A percentile compares a stretch with the other conserved stretches of the same genome.
Evolutionary conservation across 169 alveolate species (phyloP).

Genomic region (Theileria parva): DNA sequence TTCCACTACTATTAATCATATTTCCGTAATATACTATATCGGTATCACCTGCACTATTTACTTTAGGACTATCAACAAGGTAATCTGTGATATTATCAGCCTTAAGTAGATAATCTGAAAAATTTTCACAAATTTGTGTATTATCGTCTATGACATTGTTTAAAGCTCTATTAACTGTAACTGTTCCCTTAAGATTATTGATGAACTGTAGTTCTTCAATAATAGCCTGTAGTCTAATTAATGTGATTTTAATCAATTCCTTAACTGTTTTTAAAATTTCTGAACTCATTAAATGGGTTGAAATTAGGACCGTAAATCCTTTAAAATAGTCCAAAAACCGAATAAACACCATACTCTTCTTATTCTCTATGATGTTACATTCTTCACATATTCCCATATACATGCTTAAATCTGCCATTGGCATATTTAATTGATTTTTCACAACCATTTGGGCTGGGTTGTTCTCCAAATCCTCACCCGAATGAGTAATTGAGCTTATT

Average conservation of each 20-base stretch:
- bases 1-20: neutral
- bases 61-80: neutral
- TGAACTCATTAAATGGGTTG: slow-evolving; percentile 13
- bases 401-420: neutral
- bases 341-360: slow-evolving; percentile 25
- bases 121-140: slow-evolving; percentile 6
- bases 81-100: neutral
- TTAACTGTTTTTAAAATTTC: slow-evolving; percentile 3
- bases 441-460: neutral
- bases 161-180: neutral
- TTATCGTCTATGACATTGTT: neutral
- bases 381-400: slow-evolving; percentile 19
- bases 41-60: neutral
- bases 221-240: slow-evolving; percentile 39
- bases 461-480: neutral
- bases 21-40: slow-evolving; percentile 8
- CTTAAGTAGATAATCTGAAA: slow-evolving; percentile 21
- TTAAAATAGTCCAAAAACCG: slow-evolving; percentile 16
- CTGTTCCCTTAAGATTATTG: slow-evolving; percentile 36
- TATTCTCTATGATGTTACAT: neutral
- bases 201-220: slow-evolving; percentile 52
- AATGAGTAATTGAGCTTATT: neutral
- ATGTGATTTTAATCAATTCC: slow-evolving; percentile 24
- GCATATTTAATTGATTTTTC: neutral
- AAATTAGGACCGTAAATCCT: slow-evolving; percentile 52